phyloP scores from a whole-genome alignment of 768 basidiomycete species.

The Suillus variegatus region DNA sequence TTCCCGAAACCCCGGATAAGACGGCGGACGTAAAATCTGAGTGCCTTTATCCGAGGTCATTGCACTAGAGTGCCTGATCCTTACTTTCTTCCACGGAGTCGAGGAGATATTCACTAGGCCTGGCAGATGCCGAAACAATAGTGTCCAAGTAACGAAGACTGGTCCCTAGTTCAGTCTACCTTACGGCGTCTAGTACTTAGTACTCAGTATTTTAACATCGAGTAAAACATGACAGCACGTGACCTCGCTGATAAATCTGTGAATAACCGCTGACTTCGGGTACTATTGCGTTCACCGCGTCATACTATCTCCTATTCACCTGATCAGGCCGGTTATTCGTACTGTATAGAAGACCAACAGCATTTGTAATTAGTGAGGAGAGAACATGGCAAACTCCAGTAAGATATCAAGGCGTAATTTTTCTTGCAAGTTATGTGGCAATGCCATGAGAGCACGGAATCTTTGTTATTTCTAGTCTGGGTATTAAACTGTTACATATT shows the following conservation, averaged over 20 bases:
- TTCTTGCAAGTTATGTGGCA: not conserved
- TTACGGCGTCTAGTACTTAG: not conserved
- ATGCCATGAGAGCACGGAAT: not conserved
- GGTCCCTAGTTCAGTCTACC: not conserved
- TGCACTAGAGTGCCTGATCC: not conserved
- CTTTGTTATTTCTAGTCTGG: not conserved
- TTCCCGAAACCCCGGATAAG: constrained; percentile 69
- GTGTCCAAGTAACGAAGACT: not conserved
- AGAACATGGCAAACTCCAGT: not conserved
- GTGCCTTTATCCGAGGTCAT: not conserved
- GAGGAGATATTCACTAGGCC: not conserved
- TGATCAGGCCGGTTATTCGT: too few species aligned
- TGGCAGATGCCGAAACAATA: too few species aligned
- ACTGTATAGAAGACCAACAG: too few species aligned
- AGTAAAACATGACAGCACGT: too few species aligned
- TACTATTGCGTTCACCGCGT: too few species aligned
- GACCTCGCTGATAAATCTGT: too few species aligned
- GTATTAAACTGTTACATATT: not conserved
- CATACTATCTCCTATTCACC: too few species aligned
- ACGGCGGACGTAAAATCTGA: constrained; percentile 25
- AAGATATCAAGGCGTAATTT: not conserved
- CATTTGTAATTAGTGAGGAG: too few species aligned
- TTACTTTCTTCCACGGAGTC: not conserved
- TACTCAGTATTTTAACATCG: not conserved
- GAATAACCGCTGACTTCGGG: too few species aligned